Percentiles rank a stretch among this genome's conserved stretches.
Evolutionary conservation across 345 rosid genomes (phyloP).

Genomic region (Bretschneidera sinensis): DNA sequence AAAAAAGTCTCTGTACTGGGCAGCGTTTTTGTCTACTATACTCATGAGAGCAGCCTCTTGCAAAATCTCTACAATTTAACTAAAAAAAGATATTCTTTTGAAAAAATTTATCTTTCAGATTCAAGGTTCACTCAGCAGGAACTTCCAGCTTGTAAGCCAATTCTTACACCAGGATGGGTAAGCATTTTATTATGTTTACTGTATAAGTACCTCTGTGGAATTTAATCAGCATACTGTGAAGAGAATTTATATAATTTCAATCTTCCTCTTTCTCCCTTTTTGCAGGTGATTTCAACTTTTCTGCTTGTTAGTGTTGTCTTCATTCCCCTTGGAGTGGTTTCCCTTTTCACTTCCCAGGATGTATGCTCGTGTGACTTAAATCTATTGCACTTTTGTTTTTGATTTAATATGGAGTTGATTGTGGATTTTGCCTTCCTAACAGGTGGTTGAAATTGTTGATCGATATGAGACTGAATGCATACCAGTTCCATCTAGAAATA

Average conservation of each 20-base stretch:
- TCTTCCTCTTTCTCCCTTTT: neutral
- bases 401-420: slow-evolving; percentile 7
- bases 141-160: slow-evolving; percentile 99
- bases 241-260: neutral
- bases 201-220: neutral
- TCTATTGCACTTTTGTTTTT: slow-evolving; percentile 9
- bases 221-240: neutral
- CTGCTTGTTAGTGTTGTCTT: slow-evolving; percentile 86
- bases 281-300: slow-evolving; percentile 87
- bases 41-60: too few relatives aligned
- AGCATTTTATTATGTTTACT: slow-evolving; percentile 8
- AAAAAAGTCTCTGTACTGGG: neutral
- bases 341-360: slow-evolving; percentile 83
- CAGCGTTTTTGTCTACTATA: too few relatives aligned
- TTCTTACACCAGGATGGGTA: slow-evolving; percentile 95
- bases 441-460: slow-evolving; percentile 92
- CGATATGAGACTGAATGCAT: slow-evolving; percentile 72
- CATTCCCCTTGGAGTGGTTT: slow-evolving; percentile 92
- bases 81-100: neutral
- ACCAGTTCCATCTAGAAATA: slow-evolving; percentile 40
- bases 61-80: neutral
- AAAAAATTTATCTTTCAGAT: slow-evolving; percentile 42
- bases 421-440: slow-evolving; percentile 13
- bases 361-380: slow-evolving; percentile 32
- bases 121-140: slow-evolving; percentile 95